These are phyloP conservation scores for Leersia perrieri DNA, from an alignment of 176 grass and related monocot species.

Conservation along the genomic window DNA sequence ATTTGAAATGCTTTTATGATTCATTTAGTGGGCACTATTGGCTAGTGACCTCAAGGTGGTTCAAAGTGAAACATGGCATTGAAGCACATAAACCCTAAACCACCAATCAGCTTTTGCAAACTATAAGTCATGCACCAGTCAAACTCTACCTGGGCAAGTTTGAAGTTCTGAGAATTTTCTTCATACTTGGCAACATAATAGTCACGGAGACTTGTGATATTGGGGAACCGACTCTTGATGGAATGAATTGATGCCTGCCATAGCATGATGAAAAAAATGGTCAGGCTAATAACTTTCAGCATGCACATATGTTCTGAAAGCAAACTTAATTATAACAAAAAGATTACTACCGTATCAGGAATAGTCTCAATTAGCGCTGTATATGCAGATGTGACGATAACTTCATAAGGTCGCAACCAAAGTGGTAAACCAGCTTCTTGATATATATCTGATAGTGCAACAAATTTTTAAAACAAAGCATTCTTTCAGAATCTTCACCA, in stretches of 20 bases:
- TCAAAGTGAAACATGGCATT: background rate
- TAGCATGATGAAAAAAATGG: conserved; percentile 21
- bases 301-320: background rate
- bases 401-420: conserved; percentile 97
- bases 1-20: background rate
- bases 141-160: conserved; percentile 77
- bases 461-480: conserved; percentile 27
- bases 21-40: background rate
- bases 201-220: conserved; percentile 80
- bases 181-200: conserved; percentile 92
- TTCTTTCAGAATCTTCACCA: background rate
- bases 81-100: background rate
- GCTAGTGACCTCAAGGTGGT: background rate
- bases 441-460: conserved; percentile 81
- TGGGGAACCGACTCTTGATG: conserved; percentile 93
- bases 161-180: conserved; percentile 97
- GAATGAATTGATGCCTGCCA: conserved; percentile 97
- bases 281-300: conserved; percentile 25
- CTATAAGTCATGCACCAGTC: background rate
- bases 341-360: conserved; percentile 79
- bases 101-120: background rate
- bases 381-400: conserved; percentile 97
- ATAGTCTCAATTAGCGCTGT: conserved; percentile 98
- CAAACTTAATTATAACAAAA: background rate
- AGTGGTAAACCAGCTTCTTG: conserved; percentile 99